Evolutionary conservation across 345 rosid genomes (phyloP).

Genomic region (Erucastrum elatum): DNA sequence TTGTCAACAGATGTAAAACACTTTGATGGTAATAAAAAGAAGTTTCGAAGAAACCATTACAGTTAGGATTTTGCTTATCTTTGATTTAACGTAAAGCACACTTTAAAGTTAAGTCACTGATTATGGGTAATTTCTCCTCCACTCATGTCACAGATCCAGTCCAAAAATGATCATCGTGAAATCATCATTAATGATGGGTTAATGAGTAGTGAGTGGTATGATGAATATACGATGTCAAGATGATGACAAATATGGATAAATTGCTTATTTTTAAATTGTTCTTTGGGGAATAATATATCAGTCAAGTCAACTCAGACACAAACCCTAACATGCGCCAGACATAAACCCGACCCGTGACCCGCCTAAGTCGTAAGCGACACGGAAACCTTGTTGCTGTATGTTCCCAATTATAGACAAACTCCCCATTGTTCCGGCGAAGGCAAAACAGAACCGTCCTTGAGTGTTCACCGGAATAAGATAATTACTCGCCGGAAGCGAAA

Average conservation of each 20-base stretch:
- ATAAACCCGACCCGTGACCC: constrained; percentile 82
- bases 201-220: constrained; percentile 15
- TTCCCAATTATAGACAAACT: constrained; percentile 87
- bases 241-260: background rate
- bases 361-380: constrained; percentile 76
- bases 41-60: background rate
- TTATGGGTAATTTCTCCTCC: background rate
- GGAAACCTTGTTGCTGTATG: constrained; percentile 92
- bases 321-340: constrained; percentile 63
- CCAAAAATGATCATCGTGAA: background rate
- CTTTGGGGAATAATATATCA: constrained; percentile 10
- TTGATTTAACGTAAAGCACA: background rate
- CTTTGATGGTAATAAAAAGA: background rate
- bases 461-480: constrained; percentile 81
- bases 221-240: background rate
- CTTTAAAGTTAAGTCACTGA: background rate
- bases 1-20: background rate
- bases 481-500: constrained; percentile 82
- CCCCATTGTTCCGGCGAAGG: constrained; percentile 90
- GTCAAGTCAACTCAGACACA: constrained; percentile 23
- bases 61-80: background rate
- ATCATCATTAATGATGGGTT: constrained; percentile 17
- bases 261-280: background rate
- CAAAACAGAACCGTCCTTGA: constrained; percentile 79
- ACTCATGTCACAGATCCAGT: background rate